Evolutionary conservation across 192 early-diverging fungal species (phyloP).

Genomic region (Coemansia guatemalensis): DNA sequence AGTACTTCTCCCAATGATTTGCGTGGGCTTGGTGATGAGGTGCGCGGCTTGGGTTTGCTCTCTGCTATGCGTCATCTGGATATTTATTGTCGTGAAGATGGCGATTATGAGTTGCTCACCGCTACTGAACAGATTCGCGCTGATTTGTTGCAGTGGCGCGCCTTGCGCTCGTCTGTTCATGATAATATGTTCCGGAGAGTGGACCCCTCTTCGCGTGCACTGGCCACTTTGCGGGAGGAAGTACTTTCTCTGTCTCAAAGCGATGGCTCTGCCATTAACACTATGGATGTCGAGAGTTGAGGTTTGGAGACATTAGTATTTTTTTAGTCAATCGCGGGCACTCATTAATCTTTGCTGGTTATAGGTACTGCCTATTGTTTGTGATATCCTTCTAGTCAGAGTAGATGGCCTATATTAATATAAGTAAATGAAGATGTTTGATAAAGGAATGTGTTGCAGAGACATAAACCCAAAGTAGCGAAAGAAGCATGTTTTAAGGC

Average conservation of each 20-base stretch:
- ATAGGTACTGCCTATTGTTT: too few species aligned
- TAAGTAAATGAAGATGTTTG: too few species aligned
- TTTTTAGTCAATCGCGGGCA: too few species aligned
- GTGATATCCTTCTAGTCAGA: too few species aligned
- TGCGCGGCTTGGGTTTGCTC: conserved; percentile 22
- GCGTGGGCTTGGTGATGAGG: conserved; percentile 24
- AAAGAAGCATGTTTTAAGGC: too few species aligned
- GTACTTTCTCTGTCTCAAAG: conserved; percentile 6
- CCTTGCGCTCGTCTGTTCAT: conserved; percentile 32
- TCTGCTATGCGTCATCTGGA: conserved; percentile 37
- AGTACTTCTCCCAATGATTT: conserved; percentile 4
- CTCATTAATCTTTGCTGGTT: too few species aligned
- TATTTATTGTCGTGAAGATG: conserved; percentile 44
- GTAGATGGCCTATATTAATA: too few species aligned
- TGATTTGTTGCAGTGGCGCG: conserved; percentile 49
- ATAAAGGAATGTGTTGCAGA: too few species aligned
- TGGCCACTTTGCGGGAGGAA: conserved; percentile 29
- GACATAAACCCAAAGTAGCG: too few species aligned
- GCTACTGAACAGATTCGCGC: conserved; percentile 39
- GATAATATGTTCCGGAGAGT: conserved; percentile 41
- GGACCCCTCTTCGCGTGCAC: conserved; percentile 33
- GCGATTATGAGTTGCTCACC: conserved; percentile 50
- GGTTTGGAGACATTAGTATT: too few species aligned
- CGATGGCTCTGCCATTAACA: too few species aligned
- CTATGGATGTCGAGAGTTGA: too few species aligned